A percentile compares a stretch with the other conserved stretches of the same genome.
phyloP scores from a whole-genome alignment of 768 basidiomycete species.

The Harrya chromipes region DNA sequence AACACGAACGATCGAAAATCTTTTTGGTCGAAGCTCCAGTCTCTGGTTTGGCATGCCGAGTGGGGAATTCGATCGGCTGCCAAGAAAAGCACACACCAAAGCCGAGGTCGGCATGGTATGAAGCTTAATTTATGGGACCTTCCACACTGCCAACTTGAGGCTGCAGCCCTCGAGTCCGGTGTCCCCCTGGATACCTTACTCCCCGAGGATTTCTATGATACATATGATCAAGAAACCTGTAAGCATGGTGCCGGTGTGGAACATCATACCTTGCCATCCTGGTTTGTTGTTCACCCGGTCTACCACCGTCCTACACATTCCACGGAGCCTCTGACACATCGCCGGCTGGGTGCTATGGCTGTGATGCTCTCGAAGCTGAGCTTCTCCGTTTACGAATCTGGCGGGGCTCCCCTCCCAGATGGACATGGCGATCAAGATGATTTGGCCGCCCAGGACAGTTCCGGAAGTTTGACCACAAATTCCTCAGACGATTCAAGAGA shows the following conservation, averaged over 20 bases:
- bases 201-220: slow-evolving; percentile 35
- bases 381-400: slow-evolving; percentile 36
- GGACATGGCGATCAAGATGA: background rate
- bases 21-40: slow-evolving; percentile 9
- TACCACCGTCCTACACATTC: slow-evolving; percentile 12
- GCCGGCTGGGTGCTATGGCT: slow-evolving; percentile 57
- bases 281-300: slow-evolving; percentile 21
- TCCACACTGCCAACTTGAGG: slow-evolving; percentile 50
- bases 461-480: slow-evolving; percentile 5
- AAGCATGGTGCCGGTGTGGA: background rate
- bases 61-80: slow-evolving; percentile 11
- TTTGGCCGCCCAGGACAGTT: background rate
- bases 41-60: slow-evolving; percentile 2
- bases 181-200: slow-evolving; percentile 53
- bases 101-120: slow-evolving; percentile 40
- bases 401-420: slow-evolving; percentile 3
- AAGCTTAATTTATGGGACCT: slow-evolving; percentile 65
- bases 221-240: slow-evolving; percentile 4
- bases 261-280: slow-evolving; percentile 6
- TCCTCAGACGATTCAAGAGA: slow-evolving; percentile 11
- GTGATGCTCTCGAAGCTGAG: slow-evolving; percentile 52
- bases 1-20: slow-evolving; percentile 5
- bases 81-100: slow-evolving; percentile 5
- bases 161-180: slow-evolving; percentile 66
- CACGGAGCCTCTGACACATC: slow-evolving; percentile 45